These are phyloP conservation scores for Aspergillus bertholletiae DNA, from an alignment of 495 filamentous ascomycete species.

Conservation along the genomic window DNA sequence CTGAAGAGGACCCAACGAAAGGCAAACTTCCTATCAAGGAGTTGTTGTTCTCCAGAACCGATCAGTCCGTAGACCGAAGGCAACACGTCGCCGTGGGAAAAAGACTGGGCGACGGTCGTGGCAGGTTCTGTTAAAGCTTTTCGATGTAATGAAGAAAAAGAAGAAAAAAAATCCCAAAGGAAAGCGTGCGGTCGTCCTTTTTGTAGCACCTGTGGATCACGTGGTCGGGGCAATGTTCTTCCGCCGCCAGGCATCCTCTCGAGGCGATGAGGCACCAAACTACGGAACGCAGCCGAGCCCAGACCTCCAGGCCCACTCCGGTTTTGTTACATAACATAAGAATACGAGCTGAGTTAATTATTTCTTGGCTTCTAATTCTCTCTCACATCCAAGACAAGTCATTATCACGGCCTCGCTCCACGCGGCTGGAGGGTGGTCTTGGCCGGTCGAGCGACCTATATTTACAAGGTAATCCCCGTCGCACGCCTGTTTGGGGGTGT, in stretches of 20 bases:
- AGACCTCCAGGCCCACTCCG: too few relatives aligned
- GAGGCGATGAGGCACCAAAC: slow-evolving; percentile 5
- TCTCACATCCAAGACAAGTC: too few relatives aligned
- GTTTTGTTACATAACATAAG: too few relatives aligned
- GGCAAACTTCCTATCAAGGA: slow-evolving; percentile 66
- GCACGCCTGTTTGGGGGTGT: too few relatives aligned
- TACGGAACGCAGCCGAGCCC: too few relatives aligned
- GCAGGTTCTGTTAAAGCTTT: slow-evolving; percentile 61
- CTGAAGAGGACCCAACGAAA: slow-evolving; percentile 59
- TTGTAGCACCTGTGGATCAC: slow-evolving; percentile 27
- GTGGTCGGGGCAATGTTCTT: slow-evolving; percentile 25
- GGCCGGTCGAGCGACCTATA: too few relatives aligned
- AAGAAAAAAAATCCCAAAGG: slow-evolving; percentile 21
- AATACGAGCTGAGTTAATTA: too few relatives aligned
- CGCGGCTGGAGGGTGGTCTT: too few relatives aligned
- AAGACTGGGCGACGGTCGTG: slow-evolving; percentile 60
- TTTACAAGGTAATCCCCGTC: too few relatives aligned
- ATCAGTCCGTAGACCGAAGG: slow-evolving; percentile 49
- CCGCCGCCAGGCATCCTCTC: slow-evolving; percentile 2
- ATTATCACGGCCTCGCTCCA: too few relatives aligned
- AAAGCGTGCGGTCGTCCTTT: slow-evolving; percentile 11
- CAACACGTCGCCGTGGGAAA: slow-evolving; percentile 57
- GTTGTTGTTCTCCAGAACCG: slow-evolving; percentile 56
- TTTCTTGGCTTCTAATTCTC: too few relatives aligned
- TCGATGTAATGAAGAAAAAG: slow-evolving; percentile 41